Base-by-base conservation (phyloP, 306 rosid species). In the Gleditsia sinensis region DNA sequence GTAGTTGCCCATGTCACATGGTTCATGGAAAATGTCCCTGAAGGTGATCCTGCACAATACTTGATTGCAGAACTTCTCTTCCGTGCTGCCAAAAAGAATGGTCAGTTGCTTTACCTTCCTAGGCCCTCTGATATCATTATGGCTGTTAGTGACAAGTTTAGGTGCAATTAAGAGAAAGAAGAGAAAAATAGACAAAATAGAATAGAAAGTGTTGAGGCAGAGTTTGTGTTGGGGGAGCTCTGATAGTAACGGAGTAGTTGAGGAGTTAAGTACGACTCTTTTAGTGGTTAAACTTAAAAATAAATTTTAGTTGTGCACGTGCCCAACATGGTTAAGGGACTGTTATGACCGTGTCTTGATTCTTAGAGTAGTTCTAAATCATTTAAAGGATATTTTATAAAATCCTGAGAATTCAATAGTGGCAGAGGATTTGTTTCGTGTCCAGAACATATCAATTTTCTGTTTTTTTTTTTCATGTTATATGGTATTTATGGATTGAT, bases 21-120 rank as follows among this genome's bases (percentile, higher is more conserved):
- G 89, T 85, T 85, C 83, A 87, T 87, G 84, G 91, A 87, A 78
- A 87, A 85, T 64, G 86, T 82, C 56, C 91, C 91, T 1, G 90
- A 81, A 54, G 92, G 92, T 33, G 92, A 88, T 80, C 92, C 92
- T 70, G 92, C 92, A n/a, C 92, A 88, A 75, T 83, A 83, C 77
- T 88, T 88, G 21, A 85, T 88, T 25, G 88, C 89, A 6, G 90
- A 88, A 81, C 90, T 88, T 79, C 90, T 88, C 77, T 79, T 88
- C 74, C 86, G 92, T 71, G 92, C 92, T 10, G 90, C 92, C 23
- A 85, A 88, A 77, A 88, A 85, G 79, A 83, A 85, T 71, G 90
- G 92, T 85, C 17, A 83, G 88, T 86, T 64, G 53, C 40, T 51
- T 79, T 30, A 23, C 72, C 33, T 19, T 64, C 27, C 59, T 60